Base-by-base conservation (phyloP, 2,329 filamentous ascomycete genomes). In the Penicillium italicum region DNA sequence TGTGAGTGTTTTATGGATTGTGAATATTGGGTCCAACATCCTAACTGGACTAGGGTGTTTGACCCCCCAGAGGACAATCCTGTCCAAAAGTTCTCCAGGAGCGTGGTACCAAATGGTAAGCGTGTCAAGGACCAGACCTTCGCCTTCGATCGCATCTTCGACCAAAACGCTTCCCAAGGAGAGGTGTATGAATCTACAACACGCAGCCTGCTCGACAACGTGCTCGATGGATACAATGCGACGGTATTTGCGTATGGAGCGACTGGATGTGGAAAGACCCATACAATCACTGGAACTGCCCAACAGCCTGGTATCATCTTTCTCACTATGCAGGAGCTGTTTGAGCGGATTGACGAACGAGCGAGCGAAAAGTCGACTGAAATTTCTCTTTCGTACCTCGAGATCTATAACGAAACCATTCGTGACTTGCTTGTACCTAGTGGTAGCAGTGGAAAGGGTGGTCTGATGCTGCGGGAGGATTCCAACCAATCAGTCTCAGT, bases 361-460 rank as follows among this genome's bases (percentile, higher is more conserved):
- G 87, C 87, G 59, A 85, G 89, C 55, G 91, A 96, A 58, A 97
- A 97, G 75, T 81, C 86, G 28, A 94, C 91, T 4, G 94, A 97
- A 68, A 80, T 99, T 51, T 91, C 92, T 0, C 83, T 99, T 16
- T 97, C 92, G 0, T 99, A 97, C 69, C 82, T 99, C 36, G 94
- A 99, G 72, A 99, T 99, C 61, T 99, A 99, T 81, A 99, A 99
- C 72, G 94, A 99, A 77, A 97, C 92, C 0, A 99, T 99, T 67
- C 90, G 94, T 50, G 94, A 99, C 76, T 77, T 99, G 68, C 80
- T 99, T 41, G 88, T 94, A n/a, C 88, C 90, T 0, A 88, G 88
- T 24, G 89, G 87, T 36, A 89, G 86, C 74, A 94, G 87, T 34
- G 89, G 86, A 74, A 94, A 92, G 76, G 83, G 86, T 62, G 89